These are phyloP conservation scores for Ceratocystiopsis sp. DNA, from an alignment of 2,329 filamentous ascomycete genomes.

Conservation along the genomic window DNA sequence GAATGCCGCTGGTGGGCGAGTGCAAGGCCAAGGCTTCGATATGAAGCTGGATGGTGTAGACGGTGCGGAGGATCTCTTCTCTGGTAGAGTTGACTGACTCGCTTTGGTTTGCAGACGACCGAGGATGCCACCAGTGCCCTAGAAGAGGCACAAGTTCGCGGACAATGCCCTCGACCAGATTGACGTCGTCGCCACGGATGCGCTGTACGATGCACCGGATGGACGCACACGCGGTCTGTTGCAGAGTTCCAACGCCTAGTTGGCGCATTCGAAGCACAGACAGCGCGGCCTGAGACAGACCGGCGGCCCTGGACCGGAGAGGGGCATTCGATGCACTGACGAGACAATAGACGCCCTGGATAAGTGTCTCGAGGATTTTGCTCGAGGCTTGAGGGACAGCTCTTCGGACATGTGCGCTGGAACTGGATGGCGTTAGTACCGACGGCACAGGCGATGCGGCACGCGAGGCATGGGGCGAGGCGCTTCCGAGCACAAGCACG, in stretches of 20 bases:
- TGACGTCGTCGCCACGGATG: constrained; percentile 50
- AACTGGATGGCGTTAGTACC: constrained; percentile 5
- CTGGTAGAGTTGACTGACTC: constrained; percentile 37
- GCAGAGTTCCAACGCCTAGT: constrained; percentile 42
- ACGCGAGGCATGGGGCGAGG: no score
- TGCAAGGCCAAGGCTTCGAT: constrained; percentile 38
- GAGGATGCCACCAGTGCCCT: constrained; percentile 60
- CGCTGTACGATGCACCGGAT: constrained; percentile 55
- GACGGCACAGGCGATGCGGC: constrained; percentile 27
- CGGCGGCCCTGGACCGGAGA: constrained; percentile 34
- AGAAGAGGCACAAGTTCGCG: constrained; percentile 52
- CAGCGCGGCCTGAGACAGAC: constrained; percentile 38
- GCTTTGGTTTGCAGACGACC: constrained; percentile 39
- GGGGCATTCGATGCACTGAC: constrained; percentile 52
- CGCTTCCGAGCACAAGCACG: no score
- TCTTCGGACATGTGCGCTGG: neutral
- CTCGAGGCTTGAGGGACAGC: constrained; percentile 13
- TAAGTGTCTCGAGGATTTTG: constrained; percentile 31
- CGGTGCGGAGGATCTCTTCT: constrained; percentile 59
- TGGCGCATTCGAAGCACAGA: constrained; percentile 43
- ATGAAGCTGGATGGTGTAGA: constrained; percentile 50
- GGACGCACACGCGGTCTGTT: constrained; percentile 57
- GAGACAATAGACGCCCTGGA: constrained; percentile 50
- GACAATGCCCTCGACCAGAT: constrained; percentile 42
- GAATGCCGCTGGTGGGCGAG: constrained; percentile 20